These are phyloP conservation scores for Nemania sp. DNA, from an alignment of 2,329 filamentous ascomycete species.

Conservation along the genomic window DNA sequence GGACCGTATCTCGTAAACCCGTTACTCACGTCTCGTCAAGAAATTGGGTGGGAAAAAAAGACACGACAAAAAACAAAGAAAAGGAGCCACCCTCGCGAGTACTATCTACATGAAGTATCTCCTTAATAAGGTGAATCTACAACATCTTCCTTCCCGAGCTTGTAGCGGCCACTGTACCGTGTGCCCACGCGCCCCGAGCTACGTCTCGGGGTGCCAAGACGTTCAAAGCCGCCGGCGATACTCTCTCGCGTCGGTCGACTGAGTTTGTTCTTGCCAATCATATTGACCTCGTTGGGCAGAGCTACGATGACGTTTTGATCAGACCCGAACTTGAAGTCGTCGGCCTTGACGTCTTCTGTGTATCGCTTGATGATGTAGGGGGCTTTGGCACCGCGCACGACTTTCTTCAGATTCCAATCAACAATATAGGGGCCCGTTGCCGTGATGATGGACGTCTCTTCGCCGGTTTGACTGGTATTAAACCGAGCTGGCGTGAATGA, in stretches of 20 bases:
- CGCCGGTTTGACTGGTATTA: conserved; percentile 79
- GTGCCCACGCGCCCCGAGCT: conserved; percentile 57
- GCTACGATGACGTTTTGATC: conserved; percentile 99
- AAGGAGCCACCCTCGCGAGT: neutral
- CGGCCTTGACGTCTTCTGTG: conserved; percentile 90
- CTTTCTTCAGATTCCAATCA: conserved; percentile 93
- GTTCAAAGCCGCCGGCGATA: conserved; percentile 68
- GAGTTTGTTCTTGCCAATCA: conserved; percentile 85
- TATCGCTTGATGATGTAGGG: conserved; percentile 98
- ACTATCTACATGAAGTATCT: too few species aligned
- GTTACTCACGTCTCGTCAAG: conserved; percentile 14
- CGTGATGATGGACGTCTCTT: conserved; percentile 94
- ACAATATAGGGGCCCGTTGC: conserved; percentile 96
- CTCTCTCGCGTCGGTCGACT: conserved; percentile 91
- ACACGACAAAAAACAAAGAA: neutral
- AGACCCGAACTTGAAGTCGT: conserved; percentile 96
- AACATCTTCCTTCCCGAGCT: conserved; percentile 78
- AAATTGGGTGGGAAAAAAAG: neutral
- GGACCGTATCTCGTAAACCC: conserved; percentile 24
- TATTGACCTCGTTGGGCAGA: conserved; percentile 95
- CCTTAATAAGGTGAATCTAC: conserved; percentile 69
- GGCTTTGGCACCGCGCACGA: conserved; percentile 77
- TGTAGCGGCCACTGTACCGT: conserved; percentile 64
- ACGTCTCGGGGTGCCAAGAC: conserved; percentile 53
- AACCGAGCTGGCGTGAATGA: conserved; percentile 91